These are phyloP conservation scores for Moelleriella libera DNA, from an alignment of 2,329 filamentous ascomycete genomes.

Conservation along the genomic window DNA sequence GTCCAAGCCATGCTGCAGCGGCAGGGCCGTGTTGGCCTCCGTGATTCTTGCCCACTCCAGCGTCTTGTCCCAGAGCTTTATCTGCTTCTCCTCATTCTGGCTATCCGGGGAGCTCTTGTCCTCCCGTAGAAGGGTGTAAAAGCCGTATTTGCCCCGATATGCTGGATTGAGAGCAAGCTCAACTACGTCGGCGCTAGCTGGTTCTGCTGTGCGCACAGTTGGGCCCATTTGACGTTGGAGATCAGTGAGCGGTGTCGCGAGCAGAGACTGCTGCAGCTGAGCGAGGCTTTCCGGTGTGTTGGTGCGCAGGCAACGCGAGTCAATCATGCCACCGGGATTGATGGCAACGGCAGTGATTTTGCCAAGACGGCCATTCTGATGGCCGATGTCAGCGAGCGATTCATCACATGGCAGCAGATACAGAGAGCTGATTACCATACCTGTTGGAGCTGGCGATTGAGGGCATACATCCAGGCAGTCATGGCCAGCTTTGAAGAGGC, in stretches of 20 bases:
- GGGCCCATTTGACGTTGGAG: neutral
- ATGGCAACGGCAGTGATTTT: conserved; percentile 2
- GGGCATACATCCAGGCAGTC: conserved; percentile 2
- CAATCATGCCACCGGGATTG: conserved; percentile 3
- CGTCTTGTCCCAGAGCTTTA: neutral
- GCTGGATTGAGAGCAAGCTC: conserved; percentile 1
- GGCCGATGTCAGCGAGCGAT: neutral
- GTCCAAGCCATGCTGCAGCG: neutral
- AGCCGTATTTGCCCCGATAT: conserved; percentile 1
- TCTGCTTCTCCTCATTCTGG: conserved; percentile 1
- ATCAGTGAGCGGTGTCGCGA: neutral
- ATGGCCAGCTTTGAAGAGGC: conserved; percentile 2
- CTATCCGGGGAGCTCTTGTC: conserved; percentile 2
- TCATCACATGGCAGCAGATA: neutral
- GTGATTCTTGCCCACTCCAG: neutral
- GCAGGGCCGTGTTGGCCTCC: neutral
- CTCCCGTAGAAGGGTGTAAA: conserved; percentile 1
- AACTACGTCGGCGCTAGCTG: conserved; percentile 1
- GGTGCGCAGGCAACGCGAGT: conserved; percentile 3
- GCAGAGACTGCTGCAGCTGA: neutral
- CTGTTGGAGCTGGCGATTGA: conserved; percentile 1
- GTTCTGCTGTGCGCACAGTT: conserved; percentile 1
- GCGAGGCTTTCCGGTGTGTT: neutral
- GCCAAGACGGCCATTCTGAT: neutral
- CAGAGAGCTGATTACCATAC: neutral